phyloP scores from a whole-genome alignment of 179 eudicot genomes.

The Drosera spatulata region DNA sequence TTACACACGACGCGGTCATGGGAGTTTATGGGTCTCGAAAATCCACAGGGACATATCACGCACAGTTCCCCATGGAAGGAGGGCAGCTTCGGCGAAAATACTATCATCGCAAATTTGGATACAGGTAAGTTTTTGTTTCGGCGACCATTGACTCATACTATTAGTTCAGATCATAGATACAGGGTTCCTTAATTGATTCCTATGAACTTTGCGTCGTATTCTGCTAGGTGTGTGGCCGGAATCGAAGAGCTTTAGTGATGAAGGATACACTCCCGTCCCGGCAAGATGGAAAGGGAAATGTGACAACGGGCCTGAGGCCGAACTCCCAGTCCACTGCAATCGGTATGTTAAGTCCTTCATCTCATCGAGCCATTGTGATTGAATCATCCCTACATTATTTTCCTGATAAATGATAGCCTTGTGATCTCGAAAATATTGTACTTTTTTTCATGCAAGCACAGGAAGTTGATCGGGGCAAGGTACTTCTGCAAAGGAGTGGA shows the following conservation, averaged over 20 bases:
- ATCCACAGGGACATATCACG: constrained; percentile 4
- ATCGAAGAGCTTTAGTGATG: constrained; percentile 27
- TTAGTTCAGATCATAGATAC: not conserved
- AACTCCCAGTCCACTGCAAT: constrained; percentile 7
- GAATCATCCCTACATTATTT: not conserved
- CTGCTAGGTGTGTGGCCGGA: constrained; percentile 40
- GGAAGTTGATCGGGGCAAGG: constrained; percentile 66
- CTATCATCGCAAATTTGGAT: constrained; percentile 45
- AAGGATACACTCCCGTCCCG: constrained; percentile 29
- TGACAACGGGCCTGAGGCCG: not conserved
- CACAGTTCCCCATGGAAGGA: constrained; percentile 26
- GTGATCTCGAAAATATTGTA: not conserved
- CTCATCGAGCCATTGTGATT: not conserved
- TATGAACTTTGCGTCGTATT: not conserved
- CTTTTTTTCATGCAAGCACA: not conserved
- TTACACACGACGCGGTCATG: constrained; percentile 49
- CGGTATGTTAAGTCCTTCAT: constrained; percentile 1
- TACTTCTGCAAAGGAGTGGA: constrained; percentile 35
- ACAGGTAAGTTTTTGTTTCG: constrained; percentile 13
- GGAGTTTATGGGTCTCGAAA: constrained; percentile 30
- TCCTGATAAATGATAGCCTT: not conserved
- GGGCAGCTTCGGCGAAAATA: constrained; percentile 35
- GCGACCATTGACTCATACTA: not conserved
- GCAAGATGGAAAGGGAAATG: constrained; percentile 17
- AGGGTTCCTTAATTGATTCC: not conserved